Percentiles rank a stretch among this genome's conserved stretches.
phyloP scores from a whole-genome alignment of 169 alveolate genomes.

The Plasmodium berghei region DNA sequence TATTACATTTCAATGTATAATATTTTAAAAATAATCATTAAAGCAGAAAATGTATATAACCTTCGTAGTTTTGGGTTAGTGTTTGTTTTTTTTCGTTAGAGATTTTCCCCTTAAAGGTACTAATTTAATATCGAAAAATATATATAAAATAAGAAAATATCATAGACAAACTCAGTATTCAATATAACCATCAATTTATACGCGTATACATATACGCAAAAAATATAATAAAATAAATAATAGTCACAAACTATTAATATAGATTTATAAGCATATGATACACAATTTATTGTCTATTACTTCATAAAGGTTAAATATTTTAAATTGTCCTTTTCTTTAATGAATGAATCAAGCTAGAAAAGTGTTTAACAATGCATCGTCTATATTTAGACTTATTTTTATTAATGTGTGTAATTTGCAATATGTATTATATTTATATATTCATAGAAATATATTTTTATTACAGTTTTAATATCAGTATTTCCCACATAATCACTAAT shows the following conservation, averaged over 20 bases:
- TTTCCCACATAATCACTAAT: constrained; percentile 37
- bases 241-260: background rate
- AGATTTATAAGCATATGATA: background rate
- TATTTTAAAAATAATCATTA: background rate
- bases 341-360: constrained; percentile 61
- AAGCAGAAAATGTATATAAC: background rate
- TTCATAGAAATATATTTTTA: background rate
- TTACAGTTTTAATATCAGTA: constrained; percentile 71
- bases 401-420: background rate
- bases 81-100: constrained; percentile 12
- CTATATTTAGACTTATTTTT: constrained; percentile 2
- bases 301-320: constrained; percentile 12
- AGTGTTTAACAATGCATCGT: background rate
- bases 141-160: background rate
- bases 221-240: background rate
- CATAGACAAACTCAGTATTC: background rate
- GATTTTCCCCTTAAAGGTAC: constrained; percentile 9
- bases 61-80: constrained; percentile 13
- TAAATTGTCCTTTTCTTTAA: constrained; percentile 51
- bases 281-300: constrained; percentile 7
- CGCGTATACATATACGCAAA: background rate
- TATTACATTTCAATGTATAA: background rate
- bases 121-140: constrained; percentile 5
- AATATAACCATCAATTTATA: background rate
- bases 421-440: background rate